A percentile compares a stretch with the other conserved stretches of the same genome.
phyloP scores from a whole-genome alignment of 2,329 filamentous ascomycete species.

The Tolypocladium pustulatum region DNA sequence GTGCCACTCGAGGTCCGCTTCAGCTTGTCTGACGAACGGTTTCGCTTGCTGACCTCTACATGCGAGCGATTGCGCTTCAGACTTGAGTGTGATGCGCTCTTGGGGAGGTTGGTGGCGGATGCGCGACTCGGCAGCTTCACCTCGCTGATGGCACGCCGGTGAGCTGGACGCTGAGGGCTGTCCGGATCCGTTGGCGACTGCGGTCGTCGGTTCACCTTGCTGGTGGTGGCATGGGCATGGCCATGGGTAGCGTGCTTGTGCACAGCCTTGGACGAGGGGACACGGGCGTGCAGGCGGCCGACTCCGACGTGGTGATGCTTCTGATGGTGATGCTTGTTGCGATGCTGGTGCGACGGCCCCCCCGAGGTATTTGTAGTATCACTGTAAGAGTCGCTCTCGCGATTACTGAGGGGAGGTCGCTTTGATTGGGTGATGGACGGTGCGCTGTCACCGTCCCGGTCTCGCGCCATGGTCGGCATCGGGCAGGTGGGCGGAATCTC shows the following conservation, averaged over 20 bases:
- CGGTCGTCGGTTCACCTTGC: conserved; percentile 32
- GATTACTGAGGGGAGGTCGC: conserved; percentile 29
- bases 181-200: conserved; percentile 25
- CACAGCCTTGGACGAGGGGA: conserved; percentile 40
- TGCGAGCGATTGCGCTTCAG: conserved; percentile 52
- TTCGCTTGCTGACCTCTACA: conserved; percentile 41
- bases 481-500: neutral
- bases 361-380: conserved; percentile 14
- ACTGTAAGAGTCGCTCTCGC: conserved; percentile 24
- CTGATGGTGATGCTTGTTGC: conserved; percentile 19
- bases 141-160: conserved; percentile 41
- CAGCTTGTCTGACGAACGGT: conserved; percentile 39
- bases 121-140: conserved; percentile 35
- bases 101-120: conserved; percentile 35
- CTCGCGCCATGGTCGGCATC: conserved; percentile 26
- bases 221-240: conserved; percentile 15
- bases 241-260: conserved; percentile 26
- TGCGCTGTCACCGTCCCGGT: conserved; percentile 37
- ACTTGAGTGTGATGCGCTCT: conserved; percentile 43
- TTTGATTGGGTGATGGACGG: conserved; percentile 45
- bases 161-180: conserved; percentile 18
- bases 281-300: conserved; percentile 39
- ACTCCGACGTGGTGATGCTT: conserved; percentile 26
- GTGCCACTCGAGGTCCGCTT: conserved; percentile 43
- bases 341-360: conserved; percentile 15